Evolutionary conservation across 2,329 filamentous ascomycete species (phyloP).

Genomic region (Pyrenophora tritici-repentis): DNA sequence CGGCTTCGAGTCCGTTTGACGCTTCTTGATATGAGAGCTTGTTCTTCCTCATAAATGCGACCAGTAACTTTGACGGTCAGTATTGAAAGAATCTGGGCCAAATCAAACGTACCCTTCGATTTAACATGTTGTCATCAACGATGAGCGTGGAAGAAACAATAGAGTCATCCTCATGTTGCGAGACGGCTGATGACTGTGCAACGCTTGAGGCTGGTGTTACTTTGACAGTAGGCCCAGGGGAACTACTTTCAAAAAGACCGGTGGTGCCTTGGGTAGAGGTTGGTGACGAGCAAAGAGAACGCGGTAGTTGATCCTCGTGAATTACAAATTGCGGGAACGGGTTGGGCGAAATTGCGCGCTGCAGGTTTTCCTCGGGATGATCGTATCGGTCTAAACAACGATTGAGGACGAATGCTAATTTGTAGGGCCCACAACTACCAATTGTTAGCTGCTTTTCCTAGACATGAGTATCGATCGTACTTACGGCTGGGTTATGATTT

Average conservation of each 20-base stretch:
- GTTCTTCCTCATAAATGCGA: slow-evolving; percentile 38
- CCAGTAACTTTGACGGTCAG: slow-evolving; percentile 34
- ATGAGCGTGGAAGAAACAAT: slow-evolving; percentile 34
- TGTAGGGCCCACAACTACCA: slow-evolving; percentile 39
- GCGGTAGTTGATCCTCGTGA: neutral
- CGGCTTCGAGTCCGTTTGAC: slow-evolving; percentile 41
- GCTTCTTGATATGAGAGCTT: slow-evolving; percentile 31
- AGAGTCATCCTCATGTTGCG: neutral
- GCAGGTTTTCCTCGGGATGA: slow-evolving; percentile 28
- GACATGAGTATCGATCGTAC: slow-evolving; percentile 3
- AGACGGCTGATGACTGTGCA: neutral
- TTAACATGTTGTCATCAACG: slow-evolving; percentile 49
- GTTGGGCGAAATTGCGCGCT: neutral
- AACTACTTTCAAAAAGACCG: neutral
- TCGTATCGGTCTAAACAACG: slow-evolving; percentile 37
- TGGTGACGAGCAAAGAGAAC: neutral
- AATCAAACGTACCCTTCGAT: slow-evolving; percentile 36
- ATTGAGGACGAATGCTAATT: slow-evolving; percentile 37
- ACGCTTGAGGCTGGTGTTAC: neutral
- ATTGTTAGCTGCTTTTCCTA: neutral
- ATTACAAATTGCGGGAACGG: neutral
- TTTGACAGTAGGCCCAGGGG: neutral
- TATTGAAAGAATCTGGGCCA: neutral
- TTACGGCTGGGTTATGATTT: slow-evolving; percentile 44
- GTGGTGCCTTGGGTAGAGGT: neutral